These are phyloP conservation scores for Aaosphaeria arxii DNA, from an alignment of 2,329 filamentous ascomycete species.

Conservation along the genomic window DNA sequence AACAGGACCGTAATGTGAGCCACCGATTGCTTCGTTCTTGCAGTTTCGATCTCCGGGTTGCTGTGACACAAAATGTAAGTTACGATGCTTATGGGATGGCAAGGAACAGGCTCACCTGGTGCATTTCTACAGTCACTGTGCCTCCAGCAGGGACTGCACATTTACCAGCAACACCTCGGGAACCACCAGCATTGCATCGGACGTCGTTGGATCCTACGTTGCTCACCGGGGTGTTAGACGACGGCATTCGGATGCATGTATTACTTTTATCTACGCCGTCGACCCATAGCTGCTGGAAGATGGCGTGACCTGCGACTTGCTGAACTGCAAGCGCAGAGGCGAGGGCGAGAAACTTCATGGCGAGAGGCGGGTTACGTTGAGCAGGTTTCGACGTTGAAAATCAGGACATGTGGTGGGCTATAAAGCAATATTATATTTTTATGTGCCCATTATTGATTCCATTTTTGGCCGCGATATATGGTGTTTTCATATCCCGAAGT, in stretches of 20 bases:
- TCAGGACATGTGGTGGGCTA: not conserved
- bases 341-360: constrained; percentile 15
- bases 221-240: constrained; percentile 40
- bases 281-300: constrained; percentile 47
- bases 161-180: constrained; percentile 16
- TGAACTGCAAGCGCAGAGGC: constrained; percentile 10
- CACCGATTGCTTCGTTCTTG: constrained; percentile 53
- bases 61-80: constrained; percentile 33
- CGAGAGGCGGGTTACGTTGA: not conserved
- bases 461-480: too few relatives aligned
- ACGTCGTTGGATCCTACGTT: constrained; percentile 54
- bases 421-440: not conserved
- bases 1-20: constrained; percentile 53
- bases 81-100: not conserved
- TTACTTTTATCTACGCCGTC: constrained; percentile 39
- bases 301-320: constrained; percentile 41
- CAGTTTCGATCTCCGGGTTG: constrained; percentile 22
- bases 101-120: constrained; percentile 9
- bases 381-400: not conserved
- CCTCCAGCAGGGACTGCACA: constrained; percentile 18
- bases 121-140: constrained; percentile 26
- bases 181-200: constrained; percentile 40
- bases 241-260: constrained; percentile 18
- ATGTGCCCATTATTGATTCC: too few relatives aligned
- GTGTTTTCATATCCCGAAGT: too few relatives aligned